Evolutionary conservation across 1,139 yeast genomes (phyloP), one percentile per base, ranked within the genome.

Genomic region (Trichomonascaceae sp.): DNA sequence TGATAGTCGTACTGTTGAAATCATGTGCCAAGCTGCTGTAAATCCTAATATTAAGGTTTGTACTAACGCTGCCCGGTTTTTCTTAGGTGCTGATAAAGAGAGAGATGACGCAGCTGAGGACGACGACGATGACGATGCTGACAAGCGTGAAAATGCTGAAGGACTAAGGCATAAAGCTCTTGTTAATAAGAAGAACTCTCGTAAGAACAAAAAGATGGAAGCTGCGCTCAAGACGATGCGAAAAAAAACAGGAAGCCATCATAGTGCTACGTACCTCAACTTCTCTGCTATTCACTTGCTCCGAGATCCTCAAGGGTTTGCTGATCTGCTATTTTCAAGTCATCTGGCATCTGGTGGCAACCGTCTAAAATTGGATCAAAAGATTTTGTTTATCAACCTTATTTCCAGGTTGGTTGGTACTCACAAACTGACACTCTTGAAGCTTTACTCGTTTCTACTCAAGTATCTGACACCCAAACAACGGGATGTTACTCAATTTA

Each of bases 271-370:
- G 0, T 87, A 83, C 63, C 78, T 93, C 64, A 95, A 95, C 68
- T 95, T 93, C 72, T 85, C 95, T 48, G 99, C 99, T 45, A 85
- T 95, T 54, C 99, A 93, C 71, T 74, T 93, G 57, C 77, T 93
- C 54, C 82, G 97, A 69, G 99, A 93, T 68, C 99, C 99, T 12
- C 99, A 95, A 70, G 96, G 96, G 6, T 93, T 93, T 73, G 96
- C 98, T 5, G 99, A 93, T 62, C 80, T 77, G 58, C 74, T 93
- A 55, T 93, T 84, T 66, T 79, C 80, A 32, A 80, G 75, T 52
- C 96, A 90, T 68, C 74, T 93, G 57, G 78, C 86, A 54, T 85
- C 86, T 61, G 82, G 78, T 60, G 74, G 84, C 47, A 70, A 71
- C 55, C 83, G 80, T 63, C 85, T 87, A 65, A 84, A 83, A 66